Base-by-base conservation (phyloP, 2,329 filamentous ascomycete species). In the Cladosporium velox region DNA sequence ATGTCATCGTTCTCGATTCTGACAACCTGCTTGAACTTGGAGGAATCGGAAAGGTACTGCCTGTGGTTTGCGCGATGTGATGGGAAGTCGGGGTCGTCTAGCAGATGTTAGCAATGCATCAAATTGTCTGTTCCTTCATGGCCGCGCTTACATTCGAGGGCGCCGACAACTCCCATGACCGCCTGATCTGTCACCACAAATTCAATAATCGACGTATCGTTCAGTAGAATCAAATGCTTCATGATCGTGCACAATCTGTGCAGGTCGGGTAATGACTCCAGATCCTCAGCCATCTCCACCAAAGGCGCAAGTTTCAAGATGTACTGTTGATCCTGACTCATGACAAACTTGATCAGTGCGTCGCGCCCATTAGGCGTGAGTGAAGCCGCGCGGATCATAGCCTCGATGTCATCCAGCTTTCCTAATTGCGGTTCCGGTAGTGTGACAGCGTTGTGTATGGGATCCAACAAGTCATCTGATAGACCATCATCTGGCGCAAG, bases 31-130 rank as follows among this genome's bases (percentile, higher is more conserved):
- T 97, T 98, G 78, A 93, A 99, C 72, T 93, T 90, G 24, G 92
- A 92, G 73, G 93, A 88, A 76, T 95, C 92, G 68, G 90, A 88
- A 64, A 99, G 85, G 84, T 96, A 99, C 75, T 95, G 92, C 66
- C 95, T 88, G 77, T 99, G 95, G 75, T 98, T 98, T 28, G 95
- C 94, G 78, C 97, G 98, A 83, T 98, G 95, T 67, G 90, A 93
- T 7, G 95, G 95, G 73, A 98, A 99, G 79, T 99, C 95, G 0
- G 95, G 94, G 74, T 99, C 95, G 80, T 98, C 85, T 87, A 71
- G 57, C 66, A 61, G 38, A 52, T 41, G 52, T 55, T 18, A 55
- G 52, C n/a, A 34, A 55, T 34, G 18, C 30, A 34, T 59, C 74
- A 82, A 69, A 81, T 79, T 55, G 26, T 38, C 15, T 7, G 0